These are phyloP conservation scores for Botrytis fabae DNA, from an alignment of 2,329 filamentous ascomycete genomes.

Conservation along the genomic window DNA sequence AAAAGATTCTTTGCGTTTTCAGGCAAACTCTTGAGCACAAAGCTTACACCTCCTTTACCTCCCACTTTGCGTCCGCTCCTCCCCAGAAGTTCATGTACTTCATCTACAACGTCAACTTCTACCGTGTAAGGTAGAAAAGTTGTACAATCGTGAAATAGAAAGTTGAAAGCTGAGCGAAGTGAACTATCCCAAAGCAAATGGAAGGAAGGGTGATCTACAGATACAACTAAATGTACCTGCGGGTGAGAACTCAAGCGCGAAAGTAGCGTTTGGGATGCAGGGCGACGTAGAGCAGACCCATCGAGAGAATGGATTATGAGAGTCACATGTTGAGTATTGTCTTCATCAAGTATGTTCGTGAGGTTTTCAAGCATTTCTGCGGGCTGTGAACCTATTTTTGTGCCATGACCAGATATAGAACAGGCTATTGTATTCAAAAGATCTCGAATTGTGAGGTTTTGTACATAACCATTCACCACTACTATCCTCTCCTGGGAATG, in stretches of 20 bases:
- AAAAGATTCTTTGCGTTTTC: constrained; percentile 91
- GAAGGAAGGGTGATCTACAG: constrained; percentile 86
- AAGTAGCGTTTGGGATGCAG: constrained; percentile 68
- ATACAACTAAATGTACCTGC: constrained; percentile 71
- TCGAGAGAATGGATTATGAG: constrained; percentile 87
- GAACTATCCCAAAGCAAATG: constrained; percentile 86
- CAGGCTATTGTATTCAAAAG: constrained; percentile 67
- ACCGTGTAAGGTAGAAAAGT: constrained; percentile 75
- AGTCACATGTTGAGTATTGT: constrained; percentile 53
- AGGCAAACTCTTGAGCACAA: constrained; percentile 84
- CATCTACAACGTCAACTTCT: constrained; percentile 84
- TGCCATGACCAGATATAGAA: constrained; percentile 52
- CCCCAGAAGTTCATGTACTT: constrained; percentile 83
- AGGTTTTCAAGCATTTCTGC: constrained; percentile 68
- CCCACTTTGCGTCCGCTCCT: constrained; percentile 76
- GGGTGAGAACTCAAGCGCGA: constrained; percentile 75
- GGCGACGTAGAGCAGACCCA: constrained; percentile 70
- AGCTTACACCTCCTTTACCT: constrained; percentile 87
- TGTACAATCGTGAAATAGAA: constrained; percentile 91
- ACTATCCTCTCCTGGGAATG: constrained; percentile 59
- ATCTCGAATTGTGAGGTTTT: constrained; percentile 65
- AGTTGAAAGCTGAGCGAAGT: constrained; percentile 78
- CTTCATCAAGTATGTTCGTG: constrained; percentile 58
- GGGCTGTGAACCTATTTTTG: constrained; percentile 53
- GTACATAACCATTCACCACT: constrained; percentile 82